These are phyloP conservation scores for Phyllosticta citribraziliensis DNA, from an alignment of 2,329 filamentous ascomycete genomes.

Conservation along the genomic window DNA sequence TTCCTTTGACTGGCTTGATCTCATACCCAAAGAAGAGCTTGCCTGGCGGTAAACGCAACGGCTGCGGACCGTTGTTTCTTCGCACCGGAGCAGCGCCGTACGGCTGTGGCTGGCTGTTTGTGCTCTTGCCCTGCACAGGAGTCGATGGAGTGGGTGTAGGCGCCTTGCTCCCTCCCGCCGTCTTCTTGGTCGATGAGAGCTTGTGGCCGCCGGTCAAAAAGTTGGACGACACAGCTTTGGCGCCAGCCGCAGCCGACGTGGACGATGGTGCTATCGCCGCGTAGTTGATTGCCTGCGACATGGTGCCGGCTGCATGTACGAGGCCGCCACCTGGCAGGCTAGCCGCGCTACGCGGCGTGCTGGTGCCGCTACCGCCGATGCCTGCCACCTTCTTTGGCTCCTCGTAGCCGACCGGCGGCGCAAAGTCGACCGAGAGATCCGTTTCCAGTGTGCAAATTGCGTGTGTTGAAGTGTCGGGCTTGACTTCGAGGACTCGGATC, in stretches of 20 bases:
- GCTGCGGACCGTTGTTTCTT: constrained; percentile 70
- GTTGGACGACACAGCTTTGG: constrained; percentile 59
- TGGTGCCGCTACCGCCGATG: constrained; percentile 68
- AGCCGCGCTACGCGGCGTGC: constrained; percentile 63
- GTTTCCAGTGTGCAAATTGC: constrained; percentile 91
- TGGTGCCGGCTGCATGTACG: constrained; percentile 76
- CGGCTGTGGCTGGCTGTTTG: constrained; percentile 28
- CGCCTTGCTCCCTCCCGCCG: constrained; percentile 43
- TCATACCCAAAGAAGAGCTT: constrained; percentile 97
- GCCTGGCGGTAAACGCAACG: constrained; percentile 72
- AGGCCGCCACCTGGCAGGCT: constrained; percentile 59
- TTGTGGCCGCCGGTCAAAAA: constrained; percentile 75
- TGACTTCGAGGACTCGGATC: constrained; percentile 87
- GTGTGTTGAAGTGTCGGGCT: constrained; percentile 74
- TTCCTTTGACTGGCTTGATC: constrained; percentile 76
- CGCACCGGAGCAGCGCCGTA: constrained; percentile 19
- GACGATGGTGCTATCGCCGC: constrained; percentile 74
- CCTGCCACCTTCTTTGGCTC: constrained; percentile 57
- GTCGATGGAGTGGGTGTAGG: constrained; percentile 50
- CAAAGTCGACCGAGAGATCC: constrained; percentile 93
- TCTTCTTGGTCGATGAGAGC: constrained; percentile 64
- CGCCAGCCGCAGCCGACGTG: constrained; percentile 52
- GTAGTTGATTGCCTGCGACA: constrained; percentile 99
- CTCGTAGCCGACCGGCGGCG: constrained; percentile 84
- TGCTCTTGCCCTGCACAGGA: constrained; percentile 51